These are phyloP conservation scores for Paraglomus occultum DNA, from an alignment of 192 early-diverging fungal species.

Conservation along the genomic window DNA sequence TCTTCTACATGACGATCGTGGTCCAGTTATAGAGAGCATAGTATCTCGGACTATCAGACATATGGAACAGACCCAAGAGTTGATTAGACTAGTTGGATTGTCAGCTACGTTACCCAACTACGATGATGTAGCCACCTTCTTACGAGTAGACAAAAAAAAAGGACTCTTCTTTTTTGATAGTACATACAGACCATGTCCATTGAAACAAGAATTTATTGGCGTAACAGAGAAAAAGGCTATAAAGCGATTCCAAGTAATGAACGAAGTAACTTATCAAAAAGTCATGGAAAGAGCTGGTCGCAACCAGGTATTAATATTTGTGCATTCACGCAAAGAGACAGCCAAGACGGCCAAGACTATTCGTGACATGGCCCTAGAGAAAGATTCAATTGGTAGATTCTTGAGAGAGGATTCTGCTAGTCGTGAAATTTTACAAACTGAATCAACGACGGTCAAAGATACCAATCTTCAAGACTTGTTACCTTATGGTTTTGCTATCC, in stretches of 20 bases:
- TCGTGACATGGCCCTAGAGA: constrained; percentile 91
- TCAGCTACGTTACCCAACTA: constrained; percentile 96
- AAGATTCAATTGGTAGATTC: constrained; percentile 81
- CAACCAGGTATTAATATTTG: constrained; percentile 93
- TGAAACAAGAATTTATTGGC: constrained; percentile 96
- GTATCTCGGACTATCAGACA: constrained; percentile 81
- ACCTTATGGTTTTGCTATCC: constrained; percentile 93
- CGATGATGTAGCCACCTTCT: constrained; percentile 89
- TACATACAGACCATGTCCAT: constrained; percentile 88
- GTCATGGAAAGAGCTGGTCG: constrained; percentile 73
- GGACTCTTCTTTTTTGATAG: constrained; percentile 95
- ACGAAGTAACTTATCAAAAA: constrained; percentile 96
- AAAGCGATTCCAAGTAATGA: constrained; percentile 92
- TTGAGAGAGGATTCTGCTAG: constrained; percentile 77
- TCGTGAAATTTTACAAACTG: constrained; percentile 79
- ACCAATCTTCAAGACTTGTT: constrained; percentile 82
- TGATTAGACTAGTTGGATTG: constrained; percentile 88
- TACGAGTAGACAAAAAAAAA: constrained; percentile 77
- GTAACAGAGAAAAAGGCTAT: constrained; percentile 97
- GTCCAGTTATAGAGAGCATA: constrained; percentile 93
- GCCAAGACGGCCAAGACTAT: constrained; percentile 91
- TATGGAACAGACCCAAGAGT: constrained; percentile 88
- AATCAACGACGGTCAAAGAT: constrained; percentile 81
- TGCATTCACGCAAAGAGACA: constrained; percentile 97
- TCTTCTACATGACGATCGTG: constrained; percentile 94